Conservation (phyloP, 345 rosid species). For the Ceriops tagal region DNA sequence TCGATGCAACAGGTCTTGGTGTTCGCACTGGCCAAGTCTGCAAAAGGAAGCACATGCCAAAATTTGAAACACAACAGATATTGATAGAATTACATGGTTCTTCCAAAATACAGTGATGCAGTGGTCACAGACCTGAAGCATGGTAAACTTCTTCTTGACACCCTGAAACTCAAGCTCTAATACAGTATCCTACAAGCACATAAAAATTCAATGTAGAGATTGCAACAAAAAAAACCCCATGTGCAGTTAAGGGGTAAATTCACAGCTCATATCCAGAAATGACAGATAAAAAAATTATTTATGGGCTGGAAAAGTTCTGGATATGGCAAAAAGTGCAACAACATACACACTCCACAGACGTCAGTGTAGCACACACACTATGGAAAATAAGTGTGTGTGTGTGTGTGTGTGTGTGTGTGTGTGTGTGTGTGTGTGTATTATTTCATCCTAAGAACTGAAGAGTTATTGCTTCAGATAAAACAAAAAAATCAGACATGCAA, state of each 20-base stretch:
- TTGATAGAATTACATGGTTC: not conserved
- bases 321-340: too few relatives aligned
- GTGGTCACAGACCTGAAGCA: slow-evolving; percentile 82
- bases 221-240: not conserved
- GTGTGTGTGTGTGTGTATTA: too few relatives aligned
- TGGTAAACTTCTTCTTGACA: slow-evolving; percentile 79
- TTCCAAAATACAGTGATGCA: not conserved
- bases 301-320: too few relatives aligned
- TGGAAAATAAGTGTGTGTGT: too few relatives aligned
- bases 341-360: too few relatives aligned
- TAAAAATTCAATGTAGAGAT: slow-evolving; percentile 4
- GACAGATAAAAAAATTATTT: not conserved
- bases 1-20: slow-evolving; percentile 98
- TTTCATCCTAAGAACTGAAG: too few relatives aligned
- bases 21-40: slow-evolving; percentile 99
- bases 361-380: too few relatives aligned
- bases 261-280: not conserved
- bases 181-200: slow-evolving; percentile 70
- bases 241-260: not conserved
- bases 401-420: too few relatives aligned
- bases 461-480: too few relatives aligned
- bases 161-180: slow-evolving; percentile 99
- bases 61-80: not conserved
- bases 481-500: too few relatives aligned
- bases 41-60: slow-evolving; percentile 13